These are phyloP conservation scores for Azolla pinnata DNA, from an alignment of 75 land plant genomes.

Conservation along the genomic window DNA sequence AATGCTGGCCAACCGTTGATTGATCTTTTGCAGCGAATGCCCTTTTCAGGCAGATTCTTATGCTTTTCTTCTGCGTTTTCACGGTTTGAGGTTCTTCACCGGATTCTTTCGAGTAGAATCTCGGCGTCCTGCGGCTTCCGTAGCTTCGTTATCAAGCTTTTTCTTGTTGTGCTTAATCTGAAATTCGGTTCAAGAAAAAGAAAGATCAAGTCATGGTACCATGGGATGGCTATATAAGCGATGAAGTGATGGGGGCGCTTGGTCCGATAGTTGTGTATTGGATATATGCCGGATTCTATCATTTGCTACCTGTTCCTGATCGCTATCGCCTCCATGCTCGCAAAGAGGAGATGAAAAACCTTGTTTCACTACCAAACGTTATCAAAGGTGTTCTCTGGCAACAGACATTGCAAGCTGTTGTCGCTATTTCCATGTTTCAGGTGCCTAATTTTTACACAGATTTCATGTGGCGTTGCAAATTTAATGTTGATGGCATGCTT, in stretches of 20 bases:
- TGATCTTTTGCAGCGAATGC: too few relatives aligned
- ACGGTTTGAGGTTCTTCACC: too few relatives aligned
- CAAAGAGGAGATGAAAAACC: conserved; percentile 56
- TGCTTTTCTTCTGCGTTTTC: too few relatives aligned
- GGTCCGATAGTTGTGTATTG: conserved; percentile 87
- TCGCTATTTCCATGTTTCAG: conserved; percentile 53
- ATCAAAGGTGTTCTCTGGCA: conserved; percentile 73
- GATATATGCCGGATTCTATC: conserved; percentile 74
- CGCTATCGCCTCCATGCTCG: conserved; percentile 64
- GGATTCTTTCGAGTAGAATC: too few relatives aligned
- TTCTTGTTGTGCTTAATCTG: background rate
- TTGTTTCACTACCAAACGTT: conserved; percentile 45
- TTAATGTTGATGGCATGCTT: too few relatives aligned
- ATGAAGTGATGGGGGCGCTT: conserved; percentile 75
- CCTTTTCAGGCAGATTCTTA: too few relatives aligned
- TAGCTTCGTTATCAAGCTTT: background rate
- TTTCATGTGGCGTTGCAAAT: too few relatives aligned
- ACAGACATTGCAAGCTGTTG: conserved; percentile 64
- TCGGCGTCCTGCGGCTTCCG: too few relatives aligned
- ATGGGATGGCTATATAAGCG: conserved; percentile 68
- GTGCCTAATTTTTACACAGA: conserved; percentile 19
- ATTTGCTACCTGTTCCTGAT: conserved; percentile 54
- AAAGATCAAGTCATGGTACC: conserved; percentile 37
- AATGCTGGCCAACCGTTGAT: too few relatives aligned
- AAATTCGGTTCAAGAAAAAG: background rate